Evolutionary conservation across 306 rosid genomes (phyloP).

Genomic region (Cicer judaicum): DNA sequence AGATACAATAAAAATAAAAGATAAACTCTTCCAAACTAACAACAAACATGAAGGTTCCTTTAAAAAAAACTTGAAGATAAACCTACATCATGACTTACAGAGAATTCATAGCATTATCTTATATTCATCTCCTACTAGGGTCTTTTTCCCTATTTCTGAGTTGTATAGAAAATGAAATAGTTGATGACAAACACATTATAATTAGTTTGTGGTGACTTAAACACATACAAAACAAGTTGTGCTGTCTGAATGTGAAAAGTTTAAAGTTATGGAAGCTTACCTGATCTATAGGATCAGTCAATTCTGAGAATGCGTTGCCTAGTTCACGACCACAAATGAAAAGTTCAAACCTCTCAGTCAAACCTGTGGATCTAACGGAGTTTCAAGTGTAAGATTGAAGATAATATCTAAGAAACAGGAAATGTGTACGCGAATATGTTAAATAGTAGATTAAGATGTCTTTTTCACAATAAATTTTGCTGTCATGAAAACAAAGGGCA

Average conservation of each 20-base stretch:
- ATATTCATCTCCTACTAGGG: neutral
- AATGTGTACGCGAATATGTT: neutral
- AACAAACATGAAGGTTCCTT: neutral
- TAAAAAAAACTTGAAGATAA: neutral
- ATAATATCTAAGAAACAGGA: slow-evolving; percentile 29
- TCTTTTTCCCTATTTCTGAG: neutral
- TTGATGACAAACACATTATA: slow-evolving; percentile 23
- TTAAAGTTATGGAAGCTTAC: slow-evolving; percentile 51
- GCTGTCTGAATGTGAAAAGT: slow-evolving; percentile 7
- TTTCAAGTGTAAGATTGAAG: slow-evolving; percentile 43
- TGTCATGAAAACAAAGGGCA: slow-evolving; percentile 4
- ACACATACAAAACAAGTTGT: slow-evolving; percentile 13
- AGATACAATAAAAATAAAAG: neutral
- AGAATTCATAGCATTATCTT: neutral
- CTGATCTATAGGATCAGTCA: slow-evolving; percentile 98
- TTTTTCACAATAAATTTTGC: too few species aligned
- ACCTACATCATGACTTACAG: neutral
- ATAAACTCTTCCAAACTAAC: slow-evolving; percentile 8
- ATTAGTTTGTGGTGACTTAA: slow-evolving; percentile 15
- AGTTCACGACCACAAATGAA: slow-evolving; percentile 96
- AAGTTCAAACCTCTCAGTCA: slow-evolving; percentile 96
- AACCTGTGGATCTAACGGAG: slow-evolving; percentile 68
- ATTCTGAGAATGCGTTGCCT: slow-evolving; percentile 95
- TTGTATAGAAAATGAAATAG: slow-evolving; percentile 19
- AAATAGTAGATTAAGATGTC: too few species aligned